Evolutionary conservation across 345 rosid genomes (phyloP), one percentile per base, ranked within the genome.

Genomic region (Eutrema heterophyllum): DNA sequence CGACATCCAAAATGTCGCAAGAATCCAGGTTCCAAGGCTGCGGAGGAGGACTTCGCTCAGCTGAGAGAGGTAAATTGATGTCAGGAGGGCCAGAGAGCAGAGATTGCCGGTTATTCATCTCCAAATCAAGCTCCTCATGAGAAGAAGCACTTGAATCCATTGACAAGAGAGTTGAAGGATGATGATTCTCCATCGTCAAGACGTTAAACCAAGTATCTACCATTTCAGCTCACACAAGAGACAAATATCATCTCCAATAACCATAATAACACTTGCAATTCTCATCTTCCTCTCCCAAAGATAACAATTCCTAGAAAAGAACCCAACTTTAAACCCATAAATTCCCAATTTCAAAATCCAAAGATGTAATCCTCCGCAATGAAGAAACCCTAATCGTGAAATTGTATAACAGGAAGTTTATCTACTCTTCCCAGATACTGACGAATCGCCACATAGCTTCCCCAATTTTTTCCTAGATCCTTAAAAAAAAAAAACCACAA

Each of bases 131-230:
- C 59, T 94, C 98, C 33, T 91, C 98, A 8, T 94, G 97, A 8
- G 96, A 83, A 56, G 91, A 81, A 78, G 97, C 89, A 72, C 96
- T 85, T 7, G 97, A 89, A 83, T 94, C 98, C 97, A 94, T 94
- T 9, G 97, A 94, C 46, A 94, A 81, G 56, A 94, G 87, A 29
- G 98, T 94, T 41, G 97, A 94, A 36, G 97, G 98, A 66, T 87
- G 97, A 81, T 94, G 92, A 81, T 86, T 88, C 83, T 94, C 97
- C 95, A 94, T 94, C 4, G 82, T 73, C 80, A 85, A 76, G n/a
- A 83, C 68, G 27, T 86, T 86, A 35, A 84, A 83, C 58, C 79
- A 84, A 69, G 90, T 72, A 83, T 87, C 85, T 86, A 89, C 86
- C 89, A 84, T 81, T 72, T 71, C 77, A 78, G 45, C 32, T 61